These are phyloP conservation scores for Tylopilus plumbeoviolaceoides DNA, from an alignment of 768 basidiomycete species.

Conservation along the genomic window DNA sequence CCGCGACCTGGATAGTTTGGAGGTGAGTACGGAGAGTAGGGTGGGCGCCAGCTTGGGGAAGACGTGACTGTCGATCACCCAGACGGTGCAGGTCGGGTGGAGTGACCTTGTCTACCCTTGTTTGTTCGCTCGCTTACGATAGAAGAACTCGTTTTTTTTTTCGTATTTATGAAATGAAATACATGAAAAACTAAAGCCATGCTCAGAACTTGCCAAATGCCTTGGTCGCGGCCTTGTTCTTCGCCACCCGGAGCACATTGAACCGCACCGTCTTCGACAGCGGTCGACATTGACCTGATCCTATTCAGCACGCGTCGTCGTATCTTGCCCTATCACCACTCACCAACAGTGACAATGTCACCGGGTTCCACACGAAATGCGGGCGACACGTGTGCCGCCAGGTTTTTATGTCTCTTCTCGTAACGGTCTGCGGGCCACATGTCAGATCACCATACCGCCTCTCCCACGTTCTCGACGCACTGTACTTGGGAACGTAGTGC, in stretches of 20 bases:
- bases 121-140: constrained; percentile 34
- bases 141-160: background rate
- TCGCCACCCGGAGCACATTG: constrained; percentile 94
- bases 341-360: constrained; percentile 92
- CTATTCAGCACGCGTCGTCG: background rate
- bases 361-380: constrained; percentile 98
- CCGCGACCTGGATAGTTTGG: constrained; percentile 65
- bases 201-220: constrained; percentile 90
- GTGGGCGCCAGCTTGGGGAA: constrained; percentile 73
- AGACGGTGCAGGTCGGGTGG: constrained; percentile 25
- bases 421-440: constrained; percentile 72
- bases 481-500: constrained; percentile 98
- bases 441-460: constrained; percentile 8
- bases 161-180: constrained; percentile 9
- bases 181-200: constrained; percentile 9
- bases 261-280: constrained; percentile 98
- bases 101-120: constrained; percentile 23
- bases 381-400: constrained; percentile 94
- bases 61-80: constrained; percentile 27
- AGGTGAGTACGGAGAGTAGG: constrained; percentile 71
- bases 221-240: constrained; percentile 89
- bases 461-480: constrained; percentile 44
- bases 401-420: constrained; percentile 98
- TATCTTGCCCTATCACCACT: constrained; percentile 31
- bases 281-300: constrained; percentile 92